These are phyloP conservation scores for Kazachstania psychrophila DNA, from an alignment of 805 yeast genomes.

Conservation along the genomic window DNA sequence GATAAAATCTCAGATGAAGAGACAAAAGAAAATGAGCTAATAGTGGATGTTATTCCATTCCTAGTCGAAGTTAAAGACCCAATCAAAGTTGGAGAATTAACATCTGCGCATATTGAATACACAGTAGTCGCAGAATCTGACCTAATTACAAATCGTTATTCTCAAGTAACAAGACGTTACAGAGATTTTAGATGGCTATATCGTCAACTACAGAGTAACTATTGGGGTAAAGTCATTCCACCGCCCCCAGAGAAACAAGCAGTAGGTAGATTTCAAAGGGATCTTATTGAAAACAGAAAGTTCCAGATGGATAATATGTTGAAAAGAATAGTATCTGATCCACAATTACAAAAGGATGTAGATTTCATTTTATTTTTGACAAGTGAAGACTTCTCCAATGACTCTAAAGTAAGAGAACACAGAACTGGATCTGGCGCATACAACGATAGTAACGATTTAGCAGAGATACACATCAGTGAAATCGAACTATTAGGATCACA, in stretches of 20 bases:
- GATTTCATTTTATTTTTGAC: slow-evolving; percentile 75
- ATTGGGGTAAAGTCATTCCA: slow-evolving; percentile 86
- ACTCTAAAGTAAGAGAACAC: slow-evolving; percentile 62
- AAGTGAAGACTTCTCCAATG: slow-evolving; percentile 57
- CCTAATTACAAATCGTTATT: slow-evolving; percentile 22
- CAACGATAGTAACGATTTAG: slow-evolving; percentile 32
- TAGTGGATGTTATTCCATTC: slow-evolving; percentile 25
- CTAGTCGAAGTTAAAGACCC: slow-evolving; percentile 83
- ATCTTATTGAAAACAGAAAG: slow-evolving; percentile 79
- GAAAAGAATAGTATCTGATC: slow-evolving; percentile 50
- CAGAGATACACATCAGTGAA: slow-evolving; percentile 29
- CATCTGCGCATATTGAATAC: slow-evolving; percentile 83
- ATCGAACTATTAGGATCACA: slow-evolving; percentile 25
- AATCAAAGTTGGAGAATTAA: slow-evolving; percentile 78
- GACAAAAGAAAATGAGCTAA: slow-evolving; percentile 7
- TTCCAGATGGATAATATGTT: slow-evolving; percentile 82
- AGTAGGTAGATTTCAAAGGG: slow-evolving; percentile 84
- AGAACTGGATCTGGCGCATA: slow-evolving; percentile 47
- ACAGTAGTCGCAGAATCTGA: slow-evolving; percentile 52
- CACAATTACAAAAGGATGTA: slow-evolving; percentile 52
- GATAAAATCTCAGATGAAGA: slow-evolving; percentile 1
- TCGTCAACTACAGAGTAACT: slow-evolving; percentile 73
- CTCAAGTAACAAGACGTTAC: slow-evolving; percentile 72
- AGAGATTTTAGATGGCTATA: slow-evolving; percentile 92
- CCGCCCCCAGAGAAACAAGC: slow-evolving; percentile 95